Evolutionary conservation across 495 filamentous ascomycete species (phyloP), one percentile per base, ranked within the genome.

Genomic region (Cercophora sp.): DNA sequence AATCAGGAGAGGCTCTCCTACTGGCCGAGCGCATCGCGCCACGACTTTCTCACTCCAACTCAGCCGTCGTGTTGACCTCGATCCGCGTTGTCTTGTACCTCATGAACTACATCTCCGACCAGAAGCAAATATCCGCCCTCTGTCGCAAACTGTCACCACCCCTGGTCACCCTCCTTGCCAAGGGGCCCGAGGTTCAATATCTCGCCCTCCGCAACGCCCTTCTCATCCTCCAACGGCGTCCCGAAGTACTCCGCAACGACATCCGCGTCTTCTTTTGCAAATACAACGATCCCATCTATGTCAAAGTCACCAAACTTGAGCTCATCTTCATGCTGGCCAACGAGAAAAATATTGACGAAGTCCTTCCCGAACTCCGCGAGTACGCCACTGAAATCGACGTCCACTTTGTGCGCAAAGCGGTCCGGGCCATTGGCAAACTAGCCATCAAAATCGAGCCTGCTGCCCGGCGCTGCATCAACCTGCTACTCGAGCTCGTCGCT

Each of bases 211-310:
- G 94, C 51, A 99, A 99, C 70, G 94, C 94, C 4, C 78, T 97
- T 13, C 75, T 99, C 13, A 96, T 98, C 55, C 73, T 99, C 42
- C 93, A 99, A 66, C 82, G 93, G 55, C 79, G 91, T 47, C 93
- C 93, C 1, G 93, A 97, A 58, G 91, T 99, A 2, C 74, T 99
- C 6, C 81, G 93, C 32, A 97, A 96, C 68, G 93, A 99, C 69
- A 96, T 99, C 51, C 81, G 93, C 9, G 92, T 97, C 39, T 99
- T 99, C 72, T 98, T 98, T 71, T 99, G 93, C 80, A 99, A 99
- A 78, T 99, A 99, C 74, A 99, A 99, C 59, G 93, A 99, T 62
- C 93, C 94, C 0, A 97, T 97, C 50, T 99, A 99, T 62, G 93
- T 99, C 73, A 99, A 99, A 70, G 93, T 99, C 57, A 97, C 94